phyloP scores from a whole-genome alignment of 495 filamentous ascomycete genomes.

The Lentithecium fluviatile region DNA sequence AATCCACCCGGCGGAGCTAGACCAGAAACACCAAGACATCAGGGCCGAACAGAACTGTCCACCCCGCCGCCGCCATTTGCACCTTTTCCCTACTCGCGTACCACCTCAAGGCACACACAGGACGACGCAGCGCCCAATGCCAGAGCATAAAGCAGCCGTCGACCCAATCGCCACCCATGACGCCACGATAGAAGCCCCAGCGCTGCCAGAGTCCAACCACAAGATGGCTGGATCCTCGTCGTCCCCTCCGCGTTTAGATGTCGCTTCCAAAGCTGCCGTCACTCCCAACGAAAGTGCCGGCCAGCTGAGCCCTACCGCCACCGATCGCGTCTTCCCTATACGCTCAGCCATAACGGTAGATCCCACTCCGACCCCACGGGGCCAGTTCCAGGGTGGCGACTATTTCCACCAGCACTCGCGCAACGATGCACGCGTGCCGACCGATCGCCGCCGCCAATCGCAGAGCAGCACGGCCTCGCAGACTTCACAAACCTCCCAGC shows the following conservation, averaged over 20 bases:
- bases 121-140: too few relatives aligned
- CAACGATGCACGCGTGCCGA: slow-evolving; percentile 9
- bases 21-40: too few relatives aligned
- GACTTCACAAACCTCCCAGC: slow-evolving; percentile 12
- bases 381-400: slow-evolving; percentile 23
- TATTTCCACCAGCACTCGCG: slow-evolving; percentile 37
- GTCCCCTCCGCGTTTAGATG: background rate
- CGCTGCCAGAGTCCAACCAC: too few relatives aligned
- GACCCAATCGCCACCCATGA: too few relatives aligned
- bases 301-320: slow-evolving; percentile 46
- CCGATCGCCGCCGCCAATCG: slow-evolving; percentile 30
- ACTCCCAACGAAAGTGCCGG: slow-evolving; percentile 18
- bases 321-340: slow-evolving; percentile 81
- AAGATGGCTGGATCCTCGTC: too few relatives aligned
- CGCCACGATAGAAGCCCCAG: too few relatives aligned
- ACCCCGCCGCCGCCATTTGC: too few relatives aligned
- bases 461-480: slow-evolving; percentile 19
- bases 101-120: too few relatives aligned
- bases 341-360: slow-evolving; percentile 76
- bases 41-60: too few relatives aligned
- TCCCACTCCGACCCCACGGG: slow-evolving; percentile 48
- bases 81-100: too few relatives aligned
- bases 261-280: background rate
- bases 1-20: too few relatives aligned
- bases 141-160: too few relatives aligned